Base-by-base conservation (phyloP, 305 asterid genomes). In the Fraxinus dipetala region DNA sequence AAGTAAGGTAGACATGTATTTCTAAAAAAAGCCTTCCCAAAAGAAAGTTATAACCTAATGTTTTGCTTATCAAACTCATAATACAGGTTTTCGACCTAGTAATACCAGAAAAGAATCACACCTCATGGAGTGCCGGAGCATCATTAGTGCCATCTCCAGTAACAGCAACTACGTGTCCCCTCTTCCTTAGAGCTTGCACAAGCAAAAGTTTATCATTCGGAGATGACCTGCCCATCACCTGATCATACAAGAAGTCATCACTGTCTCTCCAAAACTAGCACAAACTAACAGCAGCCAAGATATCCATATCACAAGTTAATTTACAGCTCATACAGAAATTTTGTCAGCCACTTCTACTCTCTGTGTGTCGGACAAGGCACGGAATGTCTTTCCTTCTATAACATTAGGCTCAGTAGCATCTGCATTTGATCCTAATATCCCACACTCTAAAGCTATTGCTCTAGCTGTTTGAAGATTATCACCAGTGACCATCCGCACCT, bases 141-240 rank as follows among this genome's bases (percentile, higher is more conserved):
- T 96, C 99, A 85, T 96, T 96, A 75, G 99, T 94, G 31, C 99
- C 99, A 90, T 96, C 99, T 83, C 99, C 99, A 63, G 99, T 96
- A 54, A 96, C 99, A 81, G 98, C 99, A 72, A 96, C 99, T 48
- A 96, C 98, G 73, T 96, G 98, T 22, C 97, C 98, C 63, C 28
- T 90, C 89, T 86, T 94, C 90, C 99, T 94, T 83, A 96, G 84
- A 67, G 98, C 95, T 92, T 96, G 98, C 74, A 96, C 99, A 75
- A 96, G 95, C 89, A 94, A 75, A 81, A 96, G 95, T 82, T 96
- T 96, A 88, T 96, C 99, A 85, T 89, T 93, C 6, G 99, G 99
- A 8, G 99, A 94, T 32, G 99, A 96, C 86, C 99, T 90, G 80
- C 98, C 99, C 99, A 96, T 96, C 79, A 96, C 99, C 99, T 95